Base-by-base conservation (phyloP, 2,329 filamentous ascomycete species). In the Alternaria triticina region DNA sequence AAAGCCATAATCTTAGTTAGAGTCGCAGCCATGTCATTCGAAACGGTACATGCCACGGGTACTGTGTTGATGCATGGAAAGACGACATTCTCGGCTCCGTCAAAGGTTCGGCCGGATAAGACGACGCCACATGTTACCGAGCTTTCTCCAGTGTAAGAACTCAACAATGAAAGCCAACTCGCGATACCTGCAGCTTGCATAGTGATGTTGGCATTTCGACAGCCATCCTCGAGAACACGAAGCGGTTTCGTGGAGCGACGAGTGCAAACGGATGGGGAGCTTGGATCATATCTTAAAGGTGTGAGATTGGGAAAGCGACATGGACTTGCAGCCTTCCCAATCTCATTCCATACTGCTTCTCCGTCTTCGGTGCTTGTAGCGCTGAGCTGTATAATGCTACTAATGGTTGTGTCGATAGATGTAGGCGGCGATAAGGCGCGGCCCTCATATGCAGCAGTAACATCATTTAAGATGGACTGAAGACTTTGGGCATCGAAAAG, bases 41-140 rank as follows among this genome's bases (percentile, higher is more conserved):
- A 74, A 17, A 91, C 84, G 22, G 83, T 77, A n/a, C 87, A 87
- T 11, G 90, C 77, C 1, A 96, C 85, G 0, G 95, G 95, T 3
- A 97, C 78, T 0, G 94, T 97, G 1, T 90, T 90, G 59, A 97
- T 88, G 74, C 91, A 95, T 0, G 95, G 94, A 55, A 97, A 92
- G 0, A 88, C 84, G 5, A 87, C 85, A 6, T 84, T 75, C 17
- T 86, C 83, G 0, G 89, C 87, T n/a, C 85, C 82, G 5, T 90
- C 85, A 0, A 85, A 84, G 28, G 82, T 88, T 33, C 93, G 85
- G 1, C 93, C 93, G 9, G 94, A 94, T 8, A 97, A 83, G 0
- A 94, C 92, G 13, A 91, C 85, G 22, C 94, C 95, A 75, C 96
- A 97, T 0, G 90, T 90, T 1, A 96, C 89, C 6, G 85, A 85